Base-by-base conservation (phyloP, 768 basidiomycete species). In the Agaricus sinodeliciosus region DNA sequence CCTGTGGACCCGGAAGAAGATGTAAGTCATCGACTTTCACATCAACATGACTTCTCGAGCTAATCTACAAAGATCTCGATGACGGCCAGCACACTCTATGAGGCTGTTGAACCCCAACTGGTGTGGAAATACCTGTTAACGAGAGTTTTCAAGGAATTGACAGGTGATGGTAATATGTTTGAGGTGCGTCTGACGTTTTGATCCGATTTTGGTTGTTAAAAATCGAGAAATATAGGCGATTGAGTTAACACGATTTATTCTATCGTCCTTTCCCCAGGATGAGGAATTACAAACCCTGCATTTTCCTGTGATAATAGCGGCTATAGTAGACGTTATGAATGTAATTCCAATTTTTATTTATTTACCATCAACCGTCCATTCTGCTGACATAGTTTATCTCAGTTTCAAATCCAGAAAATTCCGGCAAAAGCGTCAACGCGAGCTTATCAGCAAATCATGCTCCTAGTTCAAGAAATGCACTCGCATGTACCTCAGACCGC, bases 71-170 rank as follows among this genome's bases (percentile, higher is more conserved):
- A 90, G 90, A 67, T 90, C 35, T 75, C 76, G 13, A 83, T 90
- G 77, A 93, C 94, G 0, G 92, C 90, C 0, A 86, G 80, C 56
- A 89, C 90, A 1, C 72, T 99, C 0, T 92, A 94, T 58, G 94
- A 98, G 66, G 86, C 90, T n/a, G 79, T 88, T 13, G 96, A 99
- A 55, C 96, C 94, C 2, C 80, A 81, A 49, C 73, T 92, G 40
- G 72, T 93, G 3, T 99, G 95, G 95, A 86, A 82, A 59, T 78
- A 84, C 43, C 61, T 99, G 0, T 74, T 90, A 48, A 61, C 67
- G 37, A 66, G 75, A 6, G 69, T 86, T n/a, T 72, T 86, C 55
- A 58, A 70, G 1, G 82, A 86, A 52, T 67, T 90, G 13, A 63
- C 63, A 2, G 74, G 74, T 3, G 69, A 74, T 52, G 73, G 68